These are phyloP conservation scores for Castanea sativa DNA, from an alignment of 306 rosid genomes.

Conservation along the genomic window DNA sequence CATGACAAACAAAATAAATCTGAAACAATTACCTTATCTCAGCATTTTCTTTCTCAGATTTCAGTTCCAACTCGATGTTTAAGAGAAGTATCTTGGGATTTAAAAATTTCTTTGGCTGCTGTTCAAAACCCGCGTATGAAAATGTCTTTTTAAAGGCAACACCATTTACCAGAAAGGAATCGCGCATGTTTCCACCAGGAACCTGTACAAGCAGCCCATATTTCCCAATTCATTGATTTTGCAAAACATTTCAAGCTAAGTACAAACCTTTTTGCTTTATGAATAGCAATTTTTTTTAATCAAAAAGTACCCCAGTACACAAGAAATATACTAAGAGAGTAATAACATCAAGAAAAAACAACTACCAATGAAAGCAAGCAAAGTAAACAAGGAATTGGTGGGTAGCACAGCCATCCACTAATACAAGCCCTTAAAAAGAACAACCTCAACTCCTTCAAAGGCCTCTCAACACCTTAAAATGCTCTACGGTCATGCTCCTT, in stretches of 20 bases:
- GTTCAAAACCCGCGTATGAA: slow-evolving; percentile 99
- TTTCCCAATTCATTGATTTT: slow-evolving; percentile 10
- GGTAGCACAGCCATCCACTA: too few relatives aligned
- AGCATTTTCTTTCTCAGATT: slow-evolving; percentile 99
- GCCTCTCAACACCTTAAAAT: too few relatives aligned
- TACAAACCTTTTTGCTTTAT: not conserved
- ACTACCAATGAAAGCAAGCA: too few relatives aligned
- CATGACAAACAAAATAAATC: slow-evolving; percentile 1
- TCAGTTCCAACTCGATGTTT: slow-evolving; percentile 90
- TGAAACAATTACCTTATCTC: slow-evolving; percentile 71
- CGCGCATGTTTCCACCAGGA: slow-evolving; percentile 96
- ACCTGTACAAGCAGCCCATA: slow-evolving; percentile 57
- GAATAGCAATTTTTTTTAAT: too few relatives aligned
- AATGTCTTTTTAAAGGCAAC: slow-evolving; percentile 99
- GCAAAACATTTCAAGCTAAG: slow-evolving; percentile 6
- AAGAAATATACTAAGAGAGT: too few relatives aligned
- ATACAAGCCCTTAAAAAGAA: too few relatives aligned
- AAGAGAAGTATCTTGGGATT: slow-evolving; percentile 76
- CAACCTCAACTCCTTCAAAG: too few relatives aligned
- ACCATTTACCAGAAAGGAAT: slow-evolving; percentile 90
- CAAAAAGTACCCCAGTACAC: too few relatives aligned
- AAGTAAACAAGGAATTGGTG: too few relatives aligned
- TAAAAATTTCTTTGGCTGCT: slow-evolving; percentile 92
- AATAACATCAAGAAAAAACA: too few relatives aligned
- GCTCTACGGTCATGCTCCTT: too few relatives aligned